phyloP scores from a whole-genome alignment of 2,329 filamentous ascomycete species.

The Fusarium setosum region DNA sequence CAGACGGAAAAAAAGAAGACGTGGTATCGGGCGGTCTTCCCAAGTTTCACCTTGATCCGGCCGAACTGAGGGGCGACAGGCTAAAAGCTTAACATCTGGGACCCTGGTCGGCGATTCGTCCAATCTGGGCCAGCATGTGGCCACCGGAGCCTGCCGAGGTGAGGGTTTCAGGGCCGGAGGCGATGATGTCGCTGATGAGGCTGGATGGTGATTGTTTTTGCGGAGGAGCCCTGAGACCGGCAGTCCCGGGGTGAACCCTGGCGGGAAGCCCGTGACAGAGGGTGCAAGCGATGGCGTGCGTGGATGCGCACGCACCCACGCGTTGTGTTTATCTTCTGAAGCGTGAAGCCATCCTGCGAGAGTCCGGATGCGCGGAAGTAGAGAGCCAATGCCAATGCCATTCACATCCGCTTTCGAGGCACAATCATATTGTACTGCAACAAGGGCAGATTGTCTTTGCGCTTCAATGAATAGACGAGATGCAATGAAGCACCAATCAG shows the following conservation, averaged over 20 bases:
- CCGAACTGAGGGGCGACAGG: slow-evolving; percentile 22
- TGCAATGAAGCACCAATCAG: not conserved
- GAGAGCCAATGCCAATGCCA: not conserved
- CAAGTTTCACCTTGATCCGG: slow-evolving; percentile 30
- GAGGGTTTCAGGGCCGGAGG: slow-evolving; percentile 4
- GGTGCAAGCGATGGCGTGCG: slow-evolving; percentile 34
- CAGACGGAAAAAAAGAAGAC: not conserved
- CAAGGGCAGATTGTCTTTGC: not conserved
- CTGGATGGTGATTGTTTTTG: slow-evolving; percentile 29
- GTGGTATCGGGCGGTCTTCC: slow-evolving; percentile 16
- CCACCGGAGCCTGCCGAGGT: slow-evolving; percentile 31
- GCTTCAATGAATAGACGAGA: not conserved
- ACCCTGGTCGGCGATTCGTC: slow-evolving; percentile 25
- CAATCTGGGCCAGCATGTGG: slow-evolving; percentile 22
- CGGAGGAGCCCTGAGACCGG: slow-evolving; percentile 33
- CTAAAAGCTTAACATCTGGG: slow-evolving; percentile 34
- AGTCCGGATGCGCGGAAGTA: slow-evolving; percentile 3
- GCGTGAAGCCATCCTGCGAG: not conserved
- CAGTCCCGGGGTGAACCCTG: slow-evolving; percentile 37
- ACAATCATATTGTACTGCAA: too few species aligned
- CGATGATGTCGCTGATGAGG: slow-evolving; percentile 21
- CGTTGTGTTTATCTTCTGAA: slow-evolving; percentile 18
- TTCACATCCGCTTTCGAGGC: too few species aligned
- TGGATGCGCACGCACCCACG: slow-evolving; percentile 18
- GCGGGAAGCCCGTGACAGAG: slow-evolving; percentile 21